These are phyloP conservation scores for Fomitiporia mediterranea DNA, from an alignment of 1,284 basidiomycete species.

Conservation along the genomic window DNA sequence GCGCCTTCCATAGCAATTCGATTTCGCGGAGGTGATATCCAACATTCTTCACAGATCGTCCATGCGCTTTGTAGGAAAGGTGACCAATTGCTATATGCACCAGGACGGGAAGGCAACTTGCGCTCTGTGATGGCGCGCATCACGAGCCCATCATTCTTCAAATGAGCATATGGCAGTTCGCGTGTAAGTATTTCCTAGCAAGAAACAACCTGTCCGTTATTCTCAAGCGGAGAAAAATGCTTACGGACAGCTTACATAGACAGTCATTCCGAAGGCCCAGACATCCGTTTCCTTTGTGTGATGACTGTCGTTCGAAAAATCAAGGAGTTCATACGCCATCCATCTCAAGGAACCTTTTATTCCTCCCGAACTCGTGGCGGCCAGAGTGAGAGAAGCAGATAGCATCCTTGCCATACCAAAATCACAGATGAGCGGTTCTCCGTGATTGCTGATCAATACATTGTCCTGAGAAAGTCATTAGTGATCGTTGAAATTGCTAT, in stretches of 20 bases:
- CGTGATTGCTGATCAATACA: conserved; percentile 2
- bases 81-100: no score
- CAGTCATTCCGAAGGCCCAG: conserved; percentile 6
- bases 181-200: conserved; percentile 3
- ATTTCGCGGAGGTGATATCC: not conserved
- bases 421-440: conserved; percentile 10
- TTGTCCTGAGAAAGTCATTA: conserved; percentile 2
- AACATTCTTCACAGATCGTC: not conserved
- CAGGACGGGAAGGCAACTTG: not conserved
- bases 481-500: not conserved
- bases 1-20: not conserved
- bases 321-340: conserved; percentile 2
- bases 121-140: conserved; percentile 11
- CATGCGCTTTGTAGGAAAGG: not conserved
- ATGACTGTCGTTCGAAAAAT: not conserved
- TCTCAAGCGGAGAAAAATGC: no score
- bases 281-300: conserved; percentile 2
- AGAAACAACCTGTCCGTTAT: no score
- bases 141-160: not conserved
- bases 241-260: not conserved
- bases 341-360: not conserved
- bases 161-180: not conserved
- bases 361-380: not conserved
- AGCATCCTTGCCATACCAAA: conserved; percentile 16
- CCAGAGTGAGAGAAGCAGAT: not conserved